Evolutionary conservation across 192 early-diverging fungal species (phyloP).

Genomic region (Coemansia sp.): DNA sequence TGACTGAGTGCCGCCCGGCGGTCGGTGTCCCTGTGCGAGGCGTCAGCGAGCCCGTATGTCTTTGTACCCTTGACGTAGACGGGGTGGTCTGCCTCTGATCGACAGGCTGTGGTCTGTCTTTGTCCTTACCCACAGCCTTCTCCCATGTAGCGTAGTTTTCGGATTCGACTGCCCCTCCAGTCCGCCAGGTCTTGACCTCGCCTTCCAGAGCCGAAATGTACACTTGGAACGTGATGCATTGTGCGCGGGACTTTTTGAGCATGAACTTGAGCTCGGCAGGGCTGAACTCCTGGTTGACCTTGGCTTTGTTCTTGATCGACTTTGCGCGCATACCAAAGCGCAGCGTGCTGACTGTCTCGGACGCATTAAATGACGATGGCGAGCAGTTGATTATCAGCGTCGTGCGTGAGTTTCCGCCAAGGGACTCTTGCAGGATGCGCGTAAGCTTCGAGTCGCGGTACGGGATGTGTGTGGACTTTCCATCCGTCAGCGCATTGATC

Average conservation of each 20-base stretch:
- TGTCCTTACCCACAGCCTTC: slow-evolving; percentile 31
- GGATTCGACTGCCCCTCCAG: slow-evolving; percentile 67
- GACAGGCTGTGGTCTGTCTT: slow-evolving; percentile 13
- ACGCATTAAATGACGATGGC: slow-evolving; percentile 95
- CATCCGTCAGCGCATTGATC: slow-evolving; percentile 97
- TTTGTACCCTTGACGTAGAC: slow-evolving; percentile 24
- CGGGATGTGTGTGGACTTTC: slow-evolving; percentile 97
- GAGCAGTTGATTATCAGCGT: slow-evolving; percentile 99
- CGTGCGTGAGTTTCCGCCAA: slow-evolving; percentile 99
- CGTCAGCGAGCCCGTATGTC: slow-evolving; percentile 23
- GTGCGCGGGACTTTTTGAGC: slow-evolving; percentile 85
- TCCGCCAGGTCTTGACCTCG: slow-evolving; percentile 88
- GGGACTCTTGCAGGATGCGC: slow-evolving; percentile 98
- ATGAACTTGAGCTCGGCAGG: slow-evolving; percentile 92
- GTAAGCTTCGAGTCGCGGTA: slow-evolving; percentile 99
- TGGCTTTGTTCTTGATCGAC: slow-evolving; percentile 99
- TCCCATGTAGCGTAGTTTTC: slow-evolving; percentile 58
- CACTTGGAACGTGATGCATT: slow-evolving; percentile 76
- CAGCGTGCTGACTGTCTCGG: slow-evolving; percentile 90
- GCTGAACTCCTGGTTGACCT: slow-evolving; percentile 95
- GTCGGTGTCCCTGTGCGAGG: slow-evolving; percentile 31
- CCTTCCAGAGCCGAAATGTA: slow-evolving; percentile 84
- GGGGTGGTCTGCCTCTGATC: slow-evolving; percentile 23
- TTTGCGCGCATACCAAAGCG: slow-evolving; percentile 99
- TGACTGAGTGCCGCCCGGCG: slow-evolving; percentile 37